Conservation (phyloP, 257 asterid genomes). For the Solanum paucissectum region DNA sequence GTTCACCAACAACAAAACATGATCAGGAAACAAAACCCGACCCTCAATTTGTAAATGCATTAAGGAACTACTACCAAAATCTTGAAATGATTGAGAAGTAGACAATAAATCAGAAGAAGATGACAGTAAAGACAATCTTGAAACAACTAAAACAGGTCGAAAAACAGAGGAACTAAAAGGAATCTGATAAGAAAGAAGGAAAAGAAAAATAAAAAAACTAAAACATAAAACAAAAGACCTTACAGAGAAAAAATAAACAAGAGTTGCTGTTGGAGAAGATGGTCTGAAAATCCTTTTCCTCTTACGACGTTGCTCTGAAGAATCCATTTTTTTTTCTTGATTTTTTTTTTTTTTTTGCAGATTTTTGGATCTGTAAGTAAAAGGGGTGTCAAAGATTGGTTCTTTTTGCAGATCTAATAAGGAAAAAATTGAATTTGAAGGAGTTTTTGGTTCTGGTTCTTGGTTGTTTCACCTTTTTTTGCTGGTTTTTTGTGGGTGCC, state of each 20-base stretch:
- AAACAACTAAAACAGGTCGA: constrained; percentile 58
- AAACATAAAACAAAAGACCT: constrained; percentile 53
- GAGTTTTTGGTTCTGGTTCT: constrained; percentile 14
- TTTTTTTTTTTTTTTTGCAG: not conserved
- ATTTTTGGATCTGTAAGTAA: not conserved
- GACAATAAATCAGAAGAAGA: constrained; percentile 32
- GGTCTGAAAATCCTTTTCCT: constrained; percentile 52
- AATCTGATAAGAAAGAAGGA: constrained; percentile 25
- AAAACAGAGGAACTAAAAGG: constrained; percentile 47
- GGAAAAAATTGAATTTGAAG: not conserved
- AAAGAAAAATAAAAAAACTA: constrained; percentile 40
- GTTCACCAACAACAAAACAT: constrained; percentile 40
- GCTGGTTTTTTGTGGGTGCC: constrained; percentile 6
- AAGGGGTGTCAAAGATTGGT: not conserved
- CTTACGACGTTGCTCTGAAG: constrained; percentile 73
- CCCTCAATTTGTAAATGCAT: constrained; percentile 40
- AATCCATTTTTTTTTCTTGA: constrained; percentile 33
- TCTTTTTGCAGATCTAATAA: not conserved
- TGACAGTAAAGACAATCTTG: constrained; percentile 50
- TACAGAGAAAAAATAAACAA: constrained; percentile 35
- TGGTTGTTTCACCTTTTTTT: not conserved
- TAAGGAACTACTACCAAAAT: constrained; percentile 18
- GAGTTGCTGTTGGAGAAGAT: constrained; percentile 11
- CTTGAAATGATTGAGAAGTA: constrained; percentile 24
- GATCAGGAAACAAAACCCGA: constrained; percentile 76